Evolutionary conservation across 257 asterid species (phyloP), one percentile per base, ranked within the genome.

Genomic region (Vinca minor): DNA sequence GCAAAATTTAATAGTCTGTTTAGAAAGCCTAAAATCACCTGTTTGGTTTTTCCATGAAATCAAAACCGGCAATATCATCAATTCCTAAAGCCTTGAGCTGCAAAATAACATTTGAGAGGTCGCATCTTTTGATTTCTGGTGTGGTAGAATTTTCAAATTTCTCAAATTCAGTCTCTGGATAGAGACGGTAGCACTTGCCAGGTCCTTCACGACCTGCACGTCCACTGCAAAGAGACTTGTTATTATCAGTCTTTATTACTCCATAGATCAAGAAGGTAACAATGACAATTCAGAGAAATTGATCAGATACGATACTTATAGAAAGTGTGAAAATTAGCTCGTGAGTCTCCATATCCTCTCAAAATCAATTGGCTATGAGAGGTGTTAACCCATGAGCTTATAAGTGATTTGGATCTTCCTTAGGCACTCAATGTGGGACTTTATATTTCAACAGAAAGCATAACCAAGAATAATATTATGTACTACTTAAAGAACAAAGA

Each of bases 131-230:
- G 59, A 93, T 93, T 74, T 93, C 98, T 34, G 98, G 91, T 18
- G 78, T 78, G 0, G 97, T 89, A 63, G 96, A 82, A 76, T 88
- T 91, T 63, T 79, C 81, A 65, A 93, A 94, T 78, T 82, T 93
- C 71, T 76, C 83, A 75, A 89, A 93, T 78, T 89, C 96, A 69
- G 72, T 68, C 79, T 93, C 98, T 50, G 96, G 98, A 70, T 93
- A 93, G 71, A 93, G 95, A 59, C 96, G 96, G 81, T 81, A 93
- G 86, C 96, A 89, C 84, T 93, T 93, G 48, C 98, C 98, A 53
- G 94, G 89, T 69, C 95, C 90, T 66, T 93, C 98, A 72, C 98
- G 98, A 62, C 97, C 98, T 64, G 98, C 98, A 73, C 98, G 96
- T 35, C 98, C 98, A 78, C 98, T 92, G 88, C 74, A 80, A 72